Base-by-base conservation (phyloP, 1,284 basidiomycete species). In the Flammula alnicola region DNA sequence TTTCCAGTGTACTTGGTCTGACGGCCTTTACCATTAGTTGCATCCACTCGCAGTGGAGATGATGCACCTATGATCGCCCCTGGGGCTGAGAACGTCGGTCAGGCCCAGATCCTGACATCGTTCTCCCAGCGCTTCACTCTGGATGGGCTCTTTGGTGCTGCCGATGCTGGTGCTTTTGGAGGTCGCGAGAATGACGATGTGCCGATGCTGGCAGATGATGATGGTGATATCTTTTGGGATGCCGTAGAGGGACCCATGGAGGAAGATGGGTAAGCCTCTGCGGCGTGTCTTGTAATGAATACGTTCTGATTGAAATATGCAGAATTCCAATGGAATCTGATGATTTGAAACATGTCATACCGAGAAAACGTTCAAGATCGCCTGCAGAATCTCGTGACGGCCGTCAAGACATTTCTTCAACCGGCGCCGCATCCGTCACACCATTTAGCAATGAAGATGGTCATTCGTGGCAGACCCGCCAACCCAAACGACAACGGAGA, bases 61-160 rank as follows among this genome's bases (percentile, higher is more conserved):
- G 60, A 60, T 11, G 62, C 61, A 23, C 55, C 68, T 6, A 66
- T 68, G 10, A 73, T 87, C 42, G 83, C 83, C 0, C 84, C 83
- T 6, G 85, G 86, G 6, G 85, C 85, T 16, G 88, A 92, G 62
- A 78, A 77, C 49, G 83, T 91, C 36, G 90, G 88, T 5, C 81
- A 85, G 59, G 84, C 88, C 0, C 80, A 86, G 56, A 90, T 94
- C 42, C 62, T 93, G 4, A 76, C 72, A 2, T 64, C 73, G 40
- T 80, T 91, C 41, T 82, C 84, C 3, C 80, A 84, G 51, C 84
- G 88, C 4, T 93, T 94, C 59, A 79, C 84, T 51, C 70, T 94
- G 1, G 86, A 79, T 9, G 90, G 84, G 0, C 68, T 93, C 1
- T 93, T 93, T 57, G 81, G 81, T 7, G 78, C 78, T 41, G 90